phyloP scores from a whole-genome alignment of 352 stramenopile species.

The Phytophthora sansomeana region DNA sequence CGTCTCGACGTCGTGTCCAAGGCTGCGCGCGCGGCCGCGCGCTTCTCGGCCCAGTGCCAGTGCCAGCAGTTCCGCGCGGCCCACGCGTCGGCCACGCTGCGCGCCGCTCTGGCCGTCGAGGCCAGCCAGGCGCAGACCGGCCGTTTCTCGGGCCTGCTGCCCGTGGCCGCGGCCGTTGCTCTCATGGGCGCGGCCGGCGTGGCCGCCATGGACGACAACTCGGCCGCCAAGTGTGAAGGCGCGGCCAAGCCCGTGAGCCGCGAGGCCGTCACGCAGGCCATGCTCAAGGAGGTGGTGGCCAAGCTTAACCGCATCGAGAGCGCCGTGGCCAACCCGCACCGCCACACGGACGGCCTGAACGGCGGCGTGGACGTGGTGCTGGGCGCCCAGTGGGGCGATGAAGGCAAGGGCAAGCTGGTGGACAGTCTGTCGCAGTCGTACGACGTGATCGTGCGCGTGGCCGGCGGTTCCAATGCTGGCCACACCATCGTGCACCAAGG shows the following conservation, averaged over 20 bases:
- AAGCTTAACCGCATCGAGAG: constrained; percentile 91
- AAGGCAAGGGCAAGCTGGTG: constrained; percentile 99
- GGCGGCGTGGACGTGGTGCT: constrained; percentile 94
- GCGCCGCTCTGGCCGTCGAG: constrained; percentile 54
- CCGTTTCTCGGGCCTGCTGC: constrained; percentile 28
- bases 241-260: constrained; percentile 47
- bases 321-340: constrained; percentile 84
- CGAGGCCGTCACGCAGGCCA: constrained; percentile 64
- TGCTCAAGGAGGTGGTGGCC: constrained; percentile 85
- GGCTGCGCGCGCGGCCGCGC: constrained; percentile 47
- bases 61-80: constrained; percentile 37
- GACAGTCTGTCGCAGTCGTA: constrained; percentile 95
- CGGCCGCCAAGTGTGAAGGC: constrained; percentile 41
- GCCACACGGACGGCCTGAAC: constrained; percentile 71
- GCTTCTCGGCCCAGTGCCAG: constrained; percentile 45
- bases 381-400: constrained; percentile 98
- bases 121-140: constrained; percentile 37
- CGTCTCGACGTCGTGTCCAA: constrained; percentile 60
- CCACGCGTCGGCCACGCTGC: constrained; percentile 47
- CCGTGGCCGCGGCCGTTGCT: constrained; percentile 30
- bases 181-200: constrained; percentile 45
- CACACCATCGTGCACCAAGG: constrained; percentile 99
- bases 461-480: constrained; percentile 97
- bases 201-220: constrained; percentile 28
- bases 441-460: constrained; percentile 97